Evolutionary conservation across 345 rosid species (phyloP), one percentile per base, ranked within the genome.

Genomic region (Gossypium longicalyx): DNA sequence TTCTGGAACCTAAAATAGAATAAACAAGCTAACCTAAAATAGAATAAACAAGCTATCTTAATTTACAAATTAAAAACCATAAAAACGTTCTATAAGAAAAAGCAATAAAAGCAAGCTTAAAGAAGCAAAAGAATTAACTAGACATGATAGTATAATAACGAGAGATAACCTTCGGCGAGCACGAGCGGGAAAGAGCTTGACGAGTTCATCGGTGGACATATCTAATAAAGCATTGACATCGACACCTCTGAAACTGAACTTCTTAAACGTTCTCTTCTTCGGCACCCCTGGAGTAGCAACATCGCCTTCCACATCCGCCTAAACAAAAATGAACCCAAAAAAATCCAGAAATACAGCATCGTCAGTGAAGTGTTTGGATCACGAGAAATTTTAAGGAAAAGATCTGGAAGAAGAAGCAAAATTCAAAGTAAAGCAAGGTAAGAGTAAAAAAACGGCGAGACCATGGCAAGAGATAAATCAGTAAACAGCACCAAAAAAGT

Each of bases 181-280:
- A 4, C 38, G 38, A 34, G 38, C 38, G 7, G 6, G 38, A 34
- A 34, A 34, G 38, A 34, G 91, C 83, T 88, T 87, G 62, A 87
- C 91, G 62, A 88, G 93, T 67, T 87, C 92, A 45, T 88, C 95
- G 1, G 89, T 86, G 7, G 89, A 79, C 94, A 90, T 87, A 77
- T 90, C 92, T 22, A 87, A 80, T 20, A 87, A 88, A 64, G 85
- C 90, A 22, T 90, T 92, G 74, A 90, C 77, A 83, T 90, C 92
- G 10, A 90, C 92, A 48, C 95, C 94, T 76, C 86, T 84, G 87
- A 80, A 90, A 41, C 89, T 73, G 73, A 90, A 90, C 86, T 86
- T 90, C 85, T 87, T 88, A 82, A 90, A 88, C 58, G 91, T 90
- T 80, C 95, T 88, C 89, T 88, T 87, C 82, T 87, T 90, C 8